Percentiles rank a stretch among this genome's conserved stretches.
phyloP scores from a whole-genome alignment of 1,284 basidiomycete species.

The Volvariella volvacea region DNA sequence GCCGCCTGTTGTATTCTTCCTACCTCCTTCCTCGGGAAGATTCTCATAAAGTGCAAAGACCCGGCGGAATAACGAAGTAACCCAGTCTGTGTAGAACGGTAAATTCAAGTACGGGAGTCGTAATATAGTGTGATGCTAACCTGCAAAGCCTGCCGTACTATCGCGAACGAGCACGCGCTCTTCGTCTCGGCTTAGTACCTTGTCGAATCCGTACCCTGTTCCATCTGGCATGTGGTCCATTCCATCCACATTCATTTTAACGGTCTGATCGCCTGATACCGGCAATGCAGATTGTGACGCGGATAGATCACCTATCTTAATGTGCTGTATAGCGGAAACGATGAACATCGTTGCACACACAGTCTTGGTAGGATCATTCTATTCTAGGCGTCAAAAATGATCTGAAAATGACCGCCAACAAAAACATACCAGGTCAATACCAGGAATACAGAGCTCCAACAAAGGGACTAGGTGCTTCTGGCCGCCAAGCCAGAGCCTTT shows the following conservation, averaged over 20 bases:
- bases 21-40: constrained; percentile 88
- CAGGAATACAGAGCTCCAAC: constrained; percentile 86
- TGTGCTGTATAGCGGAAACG: constrained; percentile 68
- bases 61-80: constrained; percentile 80
- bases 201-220: constrained; percentile 41
- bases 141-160: constrained; percentile 76
- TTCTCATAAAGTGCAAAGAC: constrained; percentile 89
- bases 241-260: constrained; percentile 42
- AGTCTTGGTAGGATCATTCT: constrained; percentile 95
- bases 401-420: constrained; percentile 8
- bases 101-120: constrained; percentile 8
- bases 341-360: constrained; percentile 79
- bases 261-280: constrained; percentile 46
- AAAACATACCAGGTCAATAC: constrained; percentile 76
- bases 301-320: constrained; percentile 80
- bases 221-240: constrained; percentile 45
- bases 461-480: constrained; percentile 88
- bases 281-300: constrained; percentile 48
- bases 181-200: constrained; percentile 56
- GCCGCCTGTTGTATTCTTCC: constrained; percentile 76
- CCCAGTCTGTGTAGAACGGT: constrained; percentile 70
- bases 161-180: constrained; percentile 71
- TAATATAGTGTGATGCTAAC: constrained; percentile 26
- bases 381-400: constrained; percentile 3
- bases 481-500: constrained; percentile 76